Base-by-base conservation (phyloP, 179 eudicot genomes). In the Beta corolliflora region DNA sequence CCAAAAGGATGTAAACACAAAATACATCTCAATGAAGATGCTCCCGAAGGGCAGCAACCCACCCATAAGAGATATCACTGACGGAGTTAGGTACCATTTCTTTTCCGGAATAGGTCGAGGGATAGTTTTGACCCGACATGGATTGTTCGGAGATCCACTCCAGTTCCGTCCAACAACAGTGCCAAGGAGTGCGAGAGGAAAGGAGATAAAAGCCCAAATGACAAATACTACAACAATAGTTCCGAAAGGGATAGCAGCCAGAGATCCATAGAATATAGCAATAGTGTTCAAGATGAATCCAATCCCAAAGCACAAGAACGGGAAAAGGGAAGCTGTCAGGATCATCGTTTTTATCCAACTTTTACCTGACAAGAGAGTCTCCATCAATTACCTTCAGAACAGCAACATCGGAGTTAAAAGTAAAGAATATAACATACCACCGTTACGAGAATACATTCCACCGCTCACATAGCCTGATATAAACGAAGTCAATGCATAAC, bases 231-330 rank as follows among this genome's bases (percentile, higher is more conserved):
- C 95, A 29, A 93, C 92, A 76, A 94, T 94, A 6, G 98, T 93
- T 73, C 98, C 98, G 70, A 94, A 93, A n/a, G 98, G 98, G 60
- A 94, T 94, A 41, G 98, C 97, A 70, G 98, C 98, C 72, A 94
- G 82, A 63, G 98, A 94, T 59, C 97, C 94, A 81, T 93, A 93
- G 77, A 90, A 93, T 81, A 94, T 94, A 44, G 98, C 98, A 80
- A 94, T 86, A 60, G 97, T 94, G 82, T 94, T 94, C 82, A 94
- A 82, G 75, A 89, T 21, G 71, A 94, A 93, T 53, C 98, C 97
- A 81, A 94, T 91, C 21, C 95, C 95, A 78, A 94, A 94, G 91
- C 98, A 94, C 92, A 89, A 63, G 75, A 93, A 91, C 60, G 98
- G 98, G 85, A 94, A 94, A 75, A 94, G 92, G n/a, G 95, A 91